Base-by-base conservation (phyloP, 306 rosid species). In the Fragaria nilgerrensis region DNA sequence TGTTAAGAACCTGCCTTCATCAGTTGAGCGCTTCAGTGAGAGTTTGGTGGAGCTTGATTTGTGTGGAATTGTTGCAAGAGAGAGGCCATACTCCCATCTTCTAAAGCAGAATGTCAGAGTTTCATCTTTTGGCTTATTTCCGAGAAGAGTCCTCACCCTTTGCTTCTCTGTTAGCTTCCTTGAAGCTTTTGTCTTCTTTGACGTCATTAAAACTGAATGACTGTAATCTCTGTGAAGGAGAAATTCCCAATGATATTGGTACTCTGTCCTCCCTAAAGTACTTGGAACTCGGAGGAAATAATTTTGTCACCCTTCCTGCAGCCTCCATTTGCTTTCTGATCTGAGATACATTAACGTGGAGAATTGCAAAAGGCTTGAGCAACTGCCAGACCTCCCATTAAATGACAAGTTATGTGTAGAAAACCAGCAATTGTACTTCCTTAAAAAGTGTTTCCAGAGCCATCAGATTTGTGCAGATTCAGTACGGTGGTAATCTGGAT, bases 351-450 rank as follows among this genome's bases (percentile, higher is more conserved):
- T 75, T 7, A 27, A 9, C 3, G 25, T 81, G 50, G 62, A 10
- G 7, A 15, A 23, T 11, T 81, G 84, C 53, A 62, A 13, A 29
- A 81, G 61, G 58, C 80, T 81, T 15, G 3, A 36, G 17, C 37
- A 32, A 14, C 70, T 81, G 59, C 84, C 84, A 2, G n/a, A 76
- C 2, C 53, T 81, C 2, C 72, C 80, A 2, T 12, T 56, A 27
- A 70, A 49, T 43, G 2, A 9, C 36, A 4, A 0, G 9, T 29
- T 70, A 78, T 13, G 36, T 43, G 32, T 48, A 1, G 10, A n/a
- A 11, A 34, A 23, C 23, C 25, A 4, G 2, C 16, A 25, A 59
- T 23, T 53, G 59, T 53, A 7, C 61, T 53, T 53, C 61, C 61
- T 20, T 53, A 53, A 53, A 11, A 20, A 53, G 11, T 20, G 61